Evolutionary conservation across 2,329 filamentous ascomycete species (phyloP).

Genomic region (Calonectria henricotiae): DNA sequence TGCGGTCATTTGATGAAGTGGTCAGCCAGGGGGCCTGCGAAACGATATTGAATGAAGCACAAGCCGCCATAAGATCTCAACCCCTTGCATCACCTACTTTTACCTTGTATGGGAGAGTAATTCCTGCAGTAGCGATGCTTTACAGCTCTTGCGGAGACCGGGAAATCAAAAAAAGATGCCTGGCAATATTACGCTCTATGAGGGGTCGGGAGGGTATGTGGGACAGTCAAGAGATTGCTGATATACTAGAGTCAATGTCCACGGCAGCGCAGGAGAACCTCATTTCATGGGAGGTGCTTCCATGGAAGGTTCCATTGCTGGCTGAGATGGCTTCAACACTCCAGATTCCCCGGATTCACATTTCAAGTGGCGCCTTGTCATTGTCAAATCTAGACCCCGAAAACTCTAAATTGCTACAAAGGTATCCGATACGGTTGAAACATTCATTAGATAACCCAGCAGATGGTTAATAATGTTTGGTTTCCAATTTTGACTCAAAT

Average conservation of each 20-base stretch:
- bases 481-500: too few species aligned
- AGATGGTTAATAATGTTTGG: too few species aligned
- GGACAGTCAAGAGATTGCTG: background rate
- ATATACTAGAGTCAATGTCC: background rate
- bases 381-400: too few species aligned
- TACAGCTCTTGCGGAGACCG: background rate
- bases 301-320: background rate
- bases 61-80: too few species aligned
- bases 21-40: background rate
- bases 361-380: too few species aligned
- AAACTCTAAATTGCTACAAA: too few species aligned
- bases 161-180: background rate
- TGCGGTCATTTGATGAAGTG: background rate
- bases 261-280: background rate
- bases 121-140: background rate
- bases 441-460: too few species aligned
- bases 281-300: background rate
- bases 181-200: background rate
- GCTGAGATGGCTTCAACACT: background rate
- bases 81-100: background rate
- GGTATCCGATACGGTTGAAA: too few species aligned
- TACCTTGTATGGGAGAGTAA: background rate
- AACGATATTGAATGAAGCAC: background rate
- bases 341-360: too few species aligned
- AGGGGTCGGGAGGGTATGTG: background rate